Percentiles rank a stretch among this genome's conserved stretches.
Evolutionary conservation across 2,329 filamentous ascomycete genomes (phyloP).

Genomic region (Xylariaceae sp.): DNA sequence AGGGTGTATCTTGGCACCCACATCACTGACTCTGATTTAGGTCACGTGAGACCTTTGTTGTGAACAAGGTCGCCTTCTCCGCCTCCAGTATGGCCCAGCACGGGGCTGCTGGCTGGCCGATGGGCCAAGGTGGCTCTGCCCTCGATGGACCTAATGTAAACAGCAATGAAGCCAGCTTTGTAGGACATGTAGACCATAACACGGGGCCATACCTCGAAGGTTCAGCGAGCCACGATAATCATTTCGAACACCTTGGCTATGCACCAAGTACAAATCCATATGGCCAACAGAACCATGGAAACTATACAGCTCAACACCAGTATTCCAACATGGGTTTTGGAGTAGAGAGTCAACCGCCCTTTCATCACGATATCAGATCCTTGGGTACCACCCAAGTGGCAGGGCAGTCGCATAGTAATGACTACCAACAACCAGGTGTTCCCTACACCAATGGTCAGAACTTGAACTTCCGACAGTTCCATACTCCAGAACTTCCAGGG

Average conservation of each 20-base stretch:
- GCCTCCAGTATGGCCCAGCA: constrained; percentile 27
- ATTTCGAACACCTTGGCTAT: constrained; percentile 19
- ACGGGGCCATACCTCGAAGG: constrained; percentile 14
- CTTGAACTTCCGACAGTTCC: constrained; percentile 18
- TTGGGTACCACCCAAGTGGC: constrained; percentile 6
- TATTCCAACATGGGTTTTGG: constrained; percentile 19
- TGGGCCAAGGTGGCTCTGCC: constrained; percentile 14
- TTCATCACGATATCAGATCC: constrained; percentile 10
- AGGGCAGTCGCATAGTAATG: constrained; percentile 10
- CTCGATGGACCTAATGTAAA: constrained; percentile 3
- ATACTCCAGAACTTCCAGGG: constrained; percentile 1
- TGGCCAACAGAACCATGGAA: constrained; percentile 16
- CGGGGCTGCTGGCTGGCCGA: constrained; percentile 22
- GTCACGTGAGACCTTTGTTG: constrained; percentile 26
- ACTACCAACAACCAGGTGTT: constrained; percentile 18
- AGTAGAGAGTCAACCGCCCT: constrained; percentile 12
- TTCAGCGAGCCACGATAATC: constrained; percentile 9
- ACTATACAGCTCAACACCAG: constrained; percentile 19
- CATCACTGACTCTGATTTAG: constrained; percentile 21
- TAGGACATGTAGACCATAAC: constrained; percentile 21
- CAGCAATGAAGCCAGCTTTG: constrained; percentile 6
- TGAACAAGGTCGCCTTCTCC: not conserved
- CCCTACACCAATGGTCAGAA: constrained; percentile 22
- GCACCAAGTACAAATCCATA: constrained; percentile 8
- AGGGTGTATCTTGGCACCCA: constrained; percentile 12